Evolutionary conservation across 2,329 filamentous ascomycete genomes (phyloP).

Genomic region (Trichocomaceae sp.): DNA sequence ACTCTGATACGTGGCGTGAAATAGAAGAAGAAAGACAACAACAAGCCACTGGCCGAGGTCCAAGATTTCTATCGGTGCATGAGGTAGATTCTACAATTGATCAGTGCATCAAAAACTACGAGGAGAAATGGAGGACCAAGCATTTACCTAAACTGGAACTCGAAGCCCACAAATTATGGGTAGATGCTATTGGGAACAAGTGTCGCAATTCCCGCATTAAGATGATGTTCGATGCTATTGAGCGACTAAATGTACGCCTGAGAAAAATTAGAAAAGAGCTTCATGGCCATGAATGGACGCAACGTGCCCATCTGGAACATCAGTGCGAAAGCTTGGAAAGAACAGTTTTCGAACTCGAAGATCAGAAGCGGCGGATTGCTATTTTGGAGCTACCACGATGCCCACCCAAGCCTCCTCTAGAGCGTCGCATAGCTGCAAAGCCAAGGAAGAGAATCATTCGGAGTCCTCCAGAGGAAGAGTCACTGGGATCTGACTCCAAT

Average conservation of each 20-base stretch:
- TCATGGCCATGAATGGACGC: slow-evolving; percentile 47
- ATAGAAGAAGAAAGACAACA: slow-evolving; percentile 49
- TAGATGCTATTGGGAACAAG: slow-evolving; percentile 37
- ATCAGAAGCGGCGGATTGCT: slow-evolving; percentile 39
- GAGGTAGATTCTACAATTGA: slow-evolving; percentile 51
- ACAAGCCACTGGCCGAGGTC: slow-evolving; percentile 1
- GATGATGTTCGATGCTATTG: slow-evolving; percentile 38
- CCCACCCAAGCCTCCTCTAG: slow-evolving; percentile 22
- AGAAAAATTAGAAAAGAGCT: slow-evolving; percentile 51
- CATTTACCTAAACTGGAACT: slow-evolving; percentile 51
- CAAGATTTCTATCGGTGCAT: slow-evolving; percentile 35
- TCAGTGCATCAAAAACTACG: slow-evolving; percentile 46
- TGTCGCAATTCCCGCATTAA: slow-evolving; percentile 40
- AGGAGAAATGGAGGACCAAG: slow-evolving; percentile 51
- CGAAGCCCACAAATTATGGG: slow-evolving; percentile 59
- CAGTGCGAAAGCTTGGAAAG: slow-evolving; percentile 57
- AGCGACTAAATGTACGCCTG: slow-evolving; percentile 47
- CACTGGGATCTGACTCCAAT: slow-evolving; percentile 26
- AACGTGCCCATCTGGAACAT: slow-evolving; percentile 45
- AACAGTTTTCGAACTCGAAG: slow-evolving; percentile 55
- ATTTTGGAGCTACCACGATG: slow-evolving; percentile 33
- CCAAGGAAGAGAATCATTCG: not conserved
- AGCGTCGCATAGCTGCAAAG: slow-evolving; percentile 2
- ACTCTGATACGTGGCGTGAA: slow-evolving; percentile 55
- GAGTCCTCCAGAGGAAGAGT: slow-evolving; percentile 26